Conservation (phyloP, 352 stramenopile species). For the Globisporangium alternatum region DNA sequence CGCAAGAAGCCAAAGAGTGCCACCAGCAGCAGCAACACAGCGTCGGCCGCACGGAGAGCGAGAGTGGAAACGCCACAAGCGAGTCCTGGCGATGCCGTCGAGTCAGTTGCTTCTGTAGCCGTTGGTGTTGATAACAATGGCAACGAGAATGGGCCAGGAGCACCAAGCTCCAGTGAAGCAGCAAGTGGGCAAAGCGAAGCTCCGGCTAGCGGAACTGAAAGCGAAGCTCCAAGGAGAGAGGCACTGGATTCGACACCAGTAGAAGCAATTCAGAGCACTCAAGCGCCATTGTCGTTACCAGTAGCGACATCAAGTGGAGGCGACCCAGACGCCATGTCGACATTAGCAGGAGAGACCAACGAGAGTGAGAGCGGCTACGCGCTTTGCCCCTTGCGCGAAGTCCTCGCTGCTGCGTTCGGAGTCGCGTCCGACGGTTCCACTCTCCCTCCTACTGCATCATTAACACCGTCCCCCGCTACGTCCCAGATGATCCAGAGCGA, state of each 20-base stretch:
- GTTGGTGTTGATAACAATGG: not conserved
- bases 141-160: not conserved
- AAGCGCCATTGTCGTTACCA: not conserved
- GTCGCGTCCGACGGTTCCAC: conserved; percentile 18
- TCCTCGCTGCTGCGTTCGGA: conserved; percentile 32
- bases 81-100: not conserved
- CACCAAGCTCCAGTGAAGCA: not conserved
- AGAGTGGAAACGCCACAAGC: not conserved
- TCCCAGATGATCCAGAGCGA: not conserved
- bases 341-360: not conserved
- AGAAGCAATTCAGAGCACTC: not conserved
- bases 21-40: not conserved
- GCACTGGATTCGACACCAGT: not conserved
- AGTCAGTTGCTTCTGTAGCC: not conserved
- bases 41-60: not conserved
- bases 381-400: conserved; percentile 27
- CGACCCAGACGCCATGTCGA: no score
- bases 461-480: not conserved
- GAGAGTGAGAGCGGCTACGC: conserved; percentile 19
- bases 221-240: not conserved
- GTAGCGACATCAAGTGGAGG: no score
- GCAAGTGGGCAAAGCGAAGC: not conserved
- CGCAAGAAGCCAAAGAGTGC: conserved; percentile 24
- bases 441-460: conserved; percentile 14
- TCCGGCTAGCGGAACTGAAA: not conserved